Percentiles rank a stretch among this genome's conserved stretches.
phyloP scores from a whole-genome alignment of 306 rosid genomes.

The Malus domestica region DNA sequence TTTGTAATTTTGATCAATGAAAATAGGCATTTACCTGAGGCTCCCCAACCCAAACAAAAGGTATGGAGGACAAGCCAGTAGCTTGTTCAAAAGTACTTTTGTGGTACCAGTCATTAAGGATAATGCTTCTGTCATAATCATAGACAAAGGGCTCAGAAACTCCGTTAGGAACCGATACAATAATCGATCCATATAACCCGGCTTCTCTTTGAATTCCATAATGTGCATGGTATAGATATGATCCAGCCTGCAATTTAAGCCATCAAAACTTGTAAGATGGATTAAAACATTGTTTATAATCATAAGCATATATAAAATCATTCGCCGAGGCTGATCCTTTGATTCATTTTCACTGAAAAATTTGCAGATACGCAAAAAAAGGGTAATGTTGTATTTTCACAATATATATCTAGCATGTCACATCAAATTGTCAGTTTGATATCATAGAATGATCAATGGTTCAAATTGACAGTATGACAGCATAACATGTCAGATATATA shows the following conservation, averaged over 20 bases:
- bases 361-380: not conserved
- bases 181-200: conserved; percentile 63
- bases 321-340: not conserved
- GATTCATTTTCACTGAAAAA: not conserved
- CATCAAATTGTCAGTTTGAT: too few relatives aligned
- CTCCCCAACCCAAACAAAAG: conserved; percentile 63
- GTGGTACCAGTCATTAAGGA: conserved; percentile 84
- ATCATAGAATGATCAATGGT: too few relatives aligned
- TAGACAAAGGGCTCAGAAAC: conserved; percentile 63
- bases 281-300: not conserved
- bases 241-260: conserved; percentile 52
- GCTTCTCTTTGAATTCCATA: conserved; percentile 94
- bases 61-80: conserved; percentile 51
- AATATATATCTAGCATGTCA: too few relatives aligned
- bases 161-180: conserved; percentile 44
- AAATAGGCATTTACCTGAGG: conserved; percentile 43
- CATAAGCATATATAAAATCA: not conserved
- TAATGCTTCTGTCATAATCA: conserved; percentile 62
- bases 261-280: not conserved
- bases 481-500: not conserved
- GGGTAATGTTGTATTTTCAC: not conserved
- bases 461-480: not conserved
- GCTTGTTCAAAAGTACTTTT: conserved; percentile 58
- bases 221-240: conserved; percentile 77
- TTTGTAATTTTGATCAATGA: not conserved